Conservation (phyloP, 257 asterid species). For the Nicotiana tomentosiformis region DNA sequence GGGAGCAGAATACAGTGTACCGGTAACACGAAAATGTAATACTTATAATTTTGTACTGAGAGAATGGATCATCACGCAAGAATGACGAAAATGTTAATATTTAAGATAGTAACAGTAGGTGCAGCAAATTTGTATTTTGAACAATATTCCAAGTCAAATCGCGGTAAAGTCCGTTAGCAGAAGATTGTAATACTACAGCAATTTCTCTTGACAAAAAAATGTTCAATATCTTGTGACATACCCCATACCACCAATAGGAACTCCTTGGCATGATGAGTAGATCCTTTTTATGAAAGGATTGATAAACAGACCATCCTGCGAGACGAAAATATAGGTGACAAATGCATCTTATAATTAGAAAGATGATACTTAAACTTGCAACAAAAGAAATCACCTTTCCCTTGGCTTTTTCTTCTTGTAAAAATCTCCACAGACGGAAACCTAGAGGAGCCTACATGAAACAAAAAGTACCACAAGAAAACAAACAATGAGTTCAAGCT, state of each 20-base stretch:
- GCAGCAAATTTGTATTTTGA: background rate
- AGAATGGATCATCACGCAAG: background rate
- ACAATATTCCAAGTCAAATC: background rate
- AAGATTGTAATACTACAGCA: background rate
- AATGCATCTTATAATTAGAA: background rate
- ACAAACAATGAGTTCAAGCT: background rate
- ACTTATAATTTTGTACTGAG: background rate
- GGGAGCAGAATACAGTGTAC: background rate
- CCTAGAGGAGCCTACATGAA: constrained; percentile 83
- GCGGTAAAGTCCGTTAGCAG: background rate
- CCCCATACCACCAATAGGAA: constrained; percentile 98
- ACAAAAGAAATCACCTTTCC: constrained; percentile 30
- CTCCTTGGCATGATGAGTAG: constrained; percentile 82
- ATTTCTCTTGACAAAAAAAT: background rate
- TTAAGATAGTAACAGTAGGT: background rate
- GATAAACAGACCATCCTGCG: constrained; percentile 58
- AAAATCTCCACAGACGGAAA: constrained; percentile 66
- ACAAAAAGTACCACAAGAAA: background rate
- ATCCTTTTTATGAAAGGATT: constrained; percentile 80
- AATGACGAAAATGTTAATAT: background rate
- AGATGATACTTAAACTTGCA: constrained; percentile 17
- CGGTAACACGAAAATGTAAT: background rate
- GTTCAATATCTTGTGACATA: constrained; percentile 21
- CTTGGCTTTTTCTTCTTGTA: constrained; percentile 44
- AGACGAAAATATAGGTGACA: constrained; percentile 12